Percentiles rank a stretch among this genome's conserved stretches.
phyloP scores from a whole-genome alignment of 2,329 filamentous ascomycete species.

The Scopulariopsis brevicaulis region DNA sequence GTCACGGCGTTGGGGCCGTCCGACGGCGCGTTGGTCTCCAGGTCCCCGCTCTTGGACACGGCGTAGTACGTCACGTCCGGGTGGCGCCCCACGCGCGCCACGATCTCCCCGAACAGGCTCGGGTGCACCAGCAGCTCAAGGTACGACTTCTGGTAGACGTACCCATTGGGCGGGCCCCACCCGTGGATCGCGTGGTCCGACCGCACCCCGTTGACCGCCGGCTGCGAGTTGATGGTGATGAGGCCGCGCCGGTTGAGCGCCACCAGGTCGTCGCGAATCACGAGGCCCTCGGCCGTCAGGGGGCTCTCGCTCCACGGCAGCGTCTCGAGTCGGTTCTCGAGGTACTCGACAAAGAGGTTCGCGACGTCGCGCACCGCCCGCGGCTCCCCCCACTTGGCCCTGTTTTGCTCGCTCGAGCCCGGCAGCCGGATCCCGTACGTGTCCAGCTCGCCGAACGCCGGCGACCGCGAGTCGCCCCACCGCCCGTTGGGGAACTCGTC shows the following conservation, averaged over 20 bases:
- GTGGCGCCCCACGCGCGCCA: constrained; percentile 65
- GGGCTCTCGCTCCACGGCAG: constrained; percentile 91
- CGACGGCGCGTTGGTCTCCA: constrained; percentile 73
- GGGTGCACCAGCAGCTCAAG: constrained; percentile 83
- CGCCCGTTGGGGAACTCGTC: constrained; percentile 98
- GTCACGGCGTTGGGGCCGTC: constrained; percentile 96
- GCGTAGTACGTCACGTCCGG: constrained; percentile 88
- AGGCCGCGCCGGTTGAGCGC: constrained; percentile 77
- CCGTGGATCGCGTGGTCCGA: constrained; percentile 80
- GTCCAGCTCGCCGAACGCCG: constrained; percentile 91
- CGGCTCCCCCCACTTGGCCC: constrained; percentile 88
- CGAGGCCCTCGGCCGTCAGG: constrained; percentile 71
- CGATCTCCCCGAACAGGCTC: constrained; percentile 64
- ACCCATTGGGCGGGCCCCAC: constrained; percentile 91
- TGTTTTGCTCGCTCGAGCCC: constrained; percentile 91
- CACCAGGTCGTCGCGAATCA: constrained; percentile 67
- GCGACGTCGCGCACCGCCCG: constrained; percentile 69
- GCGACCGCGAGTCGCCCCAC: constrained; percentile 95
- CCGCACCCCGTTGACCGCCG: constrained; percentile 81
- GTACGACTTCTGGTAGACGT: constrained; percentile 97
- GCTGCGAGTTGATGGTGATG: constrained; percentile 95
- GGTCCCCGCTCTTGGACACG: constrained; percentile 69
- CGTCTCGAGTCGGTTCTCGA: constrained; percentile 67
- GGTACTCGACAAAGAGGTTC: constrained; percentile 73
- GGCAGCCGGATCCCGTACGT: constrained; percentile 89